phyloP scores from a whole-genome alignment of 768 basidiomycete species.

The Paxillus rubicundulus region DNA sequence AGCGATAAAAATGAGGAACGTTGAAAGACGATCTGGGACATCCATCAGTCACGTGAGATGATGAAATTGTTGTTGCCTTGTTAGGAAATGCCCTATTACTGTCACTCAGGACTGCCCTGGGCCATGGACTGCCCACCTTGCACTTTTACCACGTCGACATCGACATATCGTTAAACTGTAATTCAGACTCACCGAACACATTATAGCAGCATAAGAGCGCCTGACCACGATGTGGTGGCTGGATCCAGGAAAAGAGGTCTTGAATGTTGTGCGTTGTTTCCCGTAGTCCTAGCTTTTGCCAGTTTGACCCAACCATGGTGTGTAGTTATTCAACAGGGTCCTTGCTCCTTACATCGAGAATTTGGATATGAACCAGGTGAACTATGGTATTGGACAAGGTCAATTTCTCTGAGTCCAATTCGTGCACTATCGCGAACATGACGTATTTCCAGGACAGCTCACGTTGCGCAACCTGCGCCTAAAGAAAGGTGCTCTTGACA shows the following conservation, averaged over 20 bases:
- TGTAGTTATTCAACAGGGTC: constrained; percentile 81
- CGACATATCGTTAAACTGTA: background rate
- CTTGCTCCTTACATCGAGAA: constrained; percentile 96
- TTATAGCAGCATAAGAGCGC: background rate
- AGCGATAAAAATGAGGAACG: no score
- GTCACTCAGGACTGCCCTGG: no score
- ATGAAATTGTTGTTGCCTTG: constrained; percentile 16
- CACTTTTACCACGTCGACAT: no score
- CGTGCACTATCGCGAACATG: constrained; percentile 1
- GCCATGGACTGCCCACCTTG: no score
- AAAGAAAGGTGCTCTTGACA: constrained; percentile 92
- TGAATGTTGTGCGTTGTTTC: constrained; percentile 62
- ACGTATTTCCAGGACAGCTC: constrained; percentile 55
- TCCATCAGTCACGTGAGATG: constrained; percentile 26
- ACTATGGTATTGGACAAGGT: constrained; percentile 90
- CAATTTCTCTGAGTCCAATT: constrained; percentile 9
- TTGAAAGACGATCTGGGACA: no score
- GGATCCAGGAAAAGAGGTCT: constrained; percentile 81
- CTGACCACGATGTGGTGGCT: constrained; percentile 74
- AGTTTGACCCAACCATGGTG: background rate
- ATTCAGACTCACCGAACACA: background rate
- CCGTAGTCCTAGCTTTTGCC: background rate
- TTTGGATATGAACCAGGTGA: constrained; percentile 90
- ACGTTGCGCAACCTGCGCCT: constrained; percentile 79
- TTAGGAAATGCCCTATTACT: constrained; percentile 31